These are phyloP conservation scores for Sphagnum magellanicum DNA, from an alignment of 228 moss, liverwort and hornwort species.

Conservation along the genomic window DNA sequence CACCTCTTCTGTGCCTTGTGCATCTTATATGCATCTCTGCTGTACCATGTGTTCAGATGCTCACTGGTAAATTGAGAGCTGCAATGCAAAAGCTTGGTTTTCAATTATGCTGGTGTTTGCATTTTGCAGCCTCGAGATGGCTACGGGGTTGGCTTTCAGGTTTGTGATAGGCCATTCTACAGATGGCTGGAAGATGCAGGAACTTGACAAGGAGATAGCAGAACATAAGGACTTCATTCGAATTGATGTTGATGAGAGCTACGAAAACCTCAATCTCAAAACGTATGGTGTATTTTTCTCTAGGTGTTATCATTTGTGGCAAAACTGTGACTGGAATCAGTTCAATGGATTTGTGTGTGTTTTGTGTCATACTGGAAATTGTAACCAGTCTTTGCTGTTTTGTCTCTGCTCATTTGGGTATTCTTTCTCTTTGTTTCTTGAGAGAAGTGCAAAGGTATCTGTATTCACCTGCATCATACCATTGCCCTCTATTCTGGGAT, in stretches of 20 bases:
- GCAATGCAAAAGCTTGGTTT: too few relatives aligned
- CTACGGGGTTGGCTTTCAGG: conserved; percentile 67
- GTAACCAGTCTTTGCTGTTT: not conserved
- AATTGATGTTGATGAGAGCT: conserved; percentile 82
- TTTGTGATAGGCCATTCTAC: conserved; percentile 84
- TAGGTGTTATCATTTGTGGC: not conserved
- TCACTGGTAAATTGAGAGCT: too few relatives aligned
- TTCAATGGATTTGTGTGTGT: too few relatives aligned
- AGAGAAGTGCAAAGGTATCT: not conserved
- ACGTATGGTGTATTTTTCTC: conserved; percentile 30
- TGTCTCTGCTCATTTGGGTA: not conserved
- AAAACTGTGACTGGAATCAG: not conserved
- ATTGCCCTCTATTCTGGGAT: not conserved
- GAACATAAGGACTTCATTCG: conserved; percentile 74
- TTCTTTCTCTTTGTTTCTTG: not conserved
- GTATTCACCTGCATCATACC: not conserved
- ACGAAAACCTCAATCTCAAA: conserved; percentile 66
- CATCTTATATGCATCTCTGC: too few relatives aligned
- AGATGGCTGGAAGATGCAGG: conserved; percentile 43
- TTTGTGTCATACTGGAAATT: too few relatives aligned
- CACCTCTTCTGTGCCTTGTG: too few relatives aligned
- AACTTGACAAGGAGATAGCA: conserved; percentile 55
- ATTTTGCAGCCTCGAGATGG: conserved; percentile 56
- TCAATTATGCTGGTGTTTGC: too few relatives aligned
- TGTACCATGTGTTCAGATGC: too few relatives aligned